Base-by-base conservation (phyloP, 345 rosid species). In the Pugionium dolabratum region DNA sequence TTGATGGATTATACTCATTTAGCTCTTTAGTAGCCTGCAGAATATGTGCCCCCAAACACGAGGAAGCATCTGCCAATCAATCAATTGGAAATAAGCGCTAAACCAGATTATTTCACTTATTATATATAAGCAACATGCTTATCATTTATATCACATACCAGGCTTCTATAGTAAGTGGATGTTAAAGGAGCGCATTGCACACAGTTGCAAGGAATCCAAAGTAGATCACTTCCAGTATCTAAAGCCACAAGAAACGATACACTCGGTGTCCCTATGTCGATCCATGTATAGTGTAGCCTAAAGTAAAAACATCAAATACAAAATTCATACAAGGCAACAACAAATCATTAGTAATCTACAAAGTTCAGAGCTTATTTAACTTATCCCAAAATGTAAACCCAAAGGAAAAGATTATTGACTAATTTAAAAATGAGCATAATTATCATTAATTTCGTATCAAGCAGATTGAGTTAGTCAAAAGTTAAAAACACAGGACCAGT, bases 1-100 rank as follows among this genome's bases (percentile, higher is more conserved):
- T 69, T 31, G 96, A 83, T 60, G 90, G 96, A 67, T 61, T 76
- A 57, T 87, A 91, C 79, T 86, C 90, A 59, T 78, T 85, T 47
- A 91, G 54, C 78, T 87, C 96, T 80, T 77, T 85, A 69, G 88
- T 84, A 72, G 86, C 95, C 98, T 89, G 96, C 95, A 89, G 79
- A 89, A 89, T 79, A 91, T 81, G 82, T 86, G 92, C 90, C 83
- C 70, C 98, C 90, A 89, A 79, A 89, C 71, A 88, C 67, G 81
- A 83, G 76, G 92, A 88, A 85, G 92, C 96, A 91, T 90, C 96
- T 89, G 94, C 92, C 94, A 91, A 91, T 91, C 98, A 89, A 91
- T 89, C 86, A 81, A 71, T 81, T 44, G 80, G 83, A 84, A 82
- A 84, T 81, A 91, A 91, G 95, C 76, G 89, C 84, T 86, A 86